Evolutionary conservation across 1,284 basidiomycete genomes (phyloP), one percentile per base, ranked within the genome.

Genomic region (Ganoderma sp.): DNA sequence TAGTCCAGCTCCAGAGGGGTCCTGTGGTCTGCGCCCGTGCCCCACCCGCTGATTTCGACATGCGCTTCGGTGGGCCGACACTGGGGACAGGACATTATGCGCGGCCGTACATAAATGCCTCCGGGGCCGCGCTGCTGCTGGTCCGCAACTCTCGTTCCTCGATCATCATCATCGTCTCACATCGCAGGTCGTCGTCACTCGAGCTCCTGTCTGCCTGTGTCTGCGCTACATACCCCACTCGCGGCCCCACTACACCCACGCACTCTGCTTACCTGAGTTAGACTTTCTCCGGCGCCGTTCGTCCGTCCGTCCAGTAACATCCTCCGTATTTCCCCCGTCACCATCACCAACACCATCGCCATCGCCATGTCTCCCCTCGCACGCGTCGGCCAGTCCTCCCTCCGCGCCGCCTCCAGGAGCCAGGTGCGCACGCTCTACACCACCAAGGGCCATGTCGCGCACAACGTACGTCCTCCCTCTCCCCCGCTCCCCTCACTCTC

Each of bases 1-100:
- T 67, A 73, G 71, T 65, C 65, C 68, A 43, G 63, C 48, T 69
- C 71, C 66, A 71, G 71, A 71, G 66, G 66, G 65, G 71, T 42
- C 58, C 39, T 56, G 54, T 57, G 58, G 62, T 54, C 58, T 19
- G 58, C 58, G 58, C 58, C 39, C 58, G 37, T 10, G 22, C 56
- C 17, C 2, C 58, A 60, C 42, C 58, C 39, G 34, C 39, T 34
- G 34, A 60, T 60, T n/a, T 15, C 22, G 58, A 60, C 39, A 43
- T 60, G 41, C 58, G 58, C 39, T 37, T 60, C 39, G 57, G 61
- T 69, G 61, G 64, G 56, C 63, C 61, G 67, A 71, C 52, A 12
- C 15, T n/a, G 48, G 37, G 59, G 63, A 64, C 50, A 63, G 69
- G 60, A 39, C 48, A 42, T 37, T 61, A 4, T 39, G 19, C 19